Conservation (phyloP, 768 basidiomycete genomes). For the Rhodotorula toruloides region DNA sequence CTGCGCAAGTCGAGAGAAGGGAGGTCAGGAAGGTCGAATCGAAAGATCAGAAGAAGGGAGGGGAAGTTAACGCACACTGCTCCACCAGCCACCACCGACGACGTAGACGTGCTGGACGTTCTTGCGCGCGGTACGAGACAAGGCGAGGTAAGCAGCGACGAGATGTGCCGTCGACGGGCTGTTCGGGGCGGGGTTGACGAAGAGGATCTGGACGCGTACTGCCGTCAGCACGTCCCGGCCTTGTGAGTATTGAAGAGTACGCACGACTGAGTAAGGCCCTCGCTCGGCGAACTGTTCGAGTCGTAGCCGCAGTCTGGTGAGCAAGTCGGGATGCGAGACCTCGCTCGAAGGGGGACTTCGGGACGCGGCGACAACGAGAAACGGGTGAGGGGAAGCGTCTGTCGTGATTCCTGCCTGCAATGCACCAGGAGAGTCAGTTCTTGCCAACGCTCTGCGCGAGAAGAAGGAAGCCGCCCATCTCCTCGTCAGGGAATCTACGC, state of each 20-base stretch:
- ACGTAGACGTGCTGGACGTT: slow-evolving; percentile 13
- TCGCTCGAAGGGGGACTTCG: neutral
- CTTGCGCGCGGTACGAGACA: slow-evolving; percentile 11
- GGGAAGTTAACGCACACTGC: neutral
- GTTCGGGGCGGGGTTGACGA: slow-evolving; percentile 18
- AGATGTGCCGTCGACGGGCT: slow-evolving; percentile 9
- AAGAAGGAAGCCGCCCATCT: neutral
- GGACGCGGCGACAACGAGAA: slow-evolving; percentile 13
- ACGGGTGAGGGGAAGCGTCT: neutral
- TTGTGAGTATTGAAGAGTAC: too few relatives aligned
- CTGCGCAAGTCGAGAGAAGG: neutral
- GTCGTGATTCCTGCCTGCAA: neutral
- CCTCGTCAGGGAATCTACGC: neutral
- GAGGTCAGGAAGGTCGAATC: neutral
- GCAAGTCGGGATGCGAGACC: neutral
- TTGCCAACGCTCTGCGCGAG: neutral
- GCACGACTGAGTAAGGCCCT: slow-evolving; percentile 21
- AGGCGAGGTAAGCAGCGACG: slow-evolving; percentile 13
- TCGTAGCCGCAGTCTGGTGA: neutral
- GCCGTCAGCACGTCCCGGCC: too few relatives aligned
- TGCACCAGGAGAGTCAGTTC: neutral
- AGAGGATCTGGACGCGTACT: slow-evolving; percentile 12
- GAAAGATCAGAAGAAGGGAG: neutral
- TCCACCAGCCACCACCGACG: slow-evolving; percentile 35
- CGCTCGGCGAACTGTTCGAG: slow-evolving; percentile 9